Conservation (phyloP, 2,329 filamentous ascomycete genomes). For the Drechslerella dactyloides region DNA sequence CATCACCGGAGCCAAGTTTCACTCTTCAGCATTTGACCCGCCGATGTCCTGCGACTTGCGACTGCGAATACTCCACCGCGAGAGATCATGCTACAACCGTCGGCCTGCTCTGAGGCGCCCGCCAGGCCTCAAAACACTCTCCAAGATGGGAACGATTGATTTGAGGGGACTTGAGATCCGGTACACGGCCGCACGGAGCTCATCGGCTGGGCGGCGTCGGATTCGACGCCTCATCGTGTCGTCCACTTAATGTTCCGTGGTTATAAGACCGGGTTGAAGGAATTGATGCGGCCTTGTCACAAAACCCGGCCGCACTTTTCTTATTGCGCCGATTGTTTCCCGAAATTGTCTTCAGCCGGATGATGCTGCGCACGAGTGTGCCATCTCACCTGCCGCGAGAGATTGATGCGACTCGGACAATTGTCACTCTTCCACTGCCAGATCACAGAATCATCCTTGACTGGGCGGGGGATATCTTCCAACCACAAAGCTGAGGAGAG, state of each 20-base stretch:
- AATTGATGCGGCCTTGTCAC: background rate
- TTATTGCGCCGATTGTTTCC: background rate
- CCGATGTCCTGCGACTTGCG: too few species aligned
- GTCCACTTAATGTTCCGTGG: constrained; percentile 5
- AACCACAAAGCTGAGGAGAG: background rate
- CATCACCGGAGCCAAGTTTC: background rate
- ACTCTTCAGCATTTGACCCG: too few species aligned
- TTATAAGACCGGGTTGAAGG: background rate
- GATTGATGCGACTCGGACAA: background rate
- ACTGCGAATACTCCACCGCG: background rate
- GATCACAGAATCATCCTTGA: background rate
- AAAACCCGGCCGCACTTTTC: background rate
- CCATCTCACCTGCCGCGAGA: background rate
- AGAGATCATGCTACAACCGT: constrained; percentile 22
- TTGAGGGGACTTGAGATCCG: background rate
- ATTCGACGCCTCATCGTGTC: background rate
- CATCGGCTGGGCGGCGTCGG: background rate
- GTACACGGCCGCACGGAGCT: background rate
- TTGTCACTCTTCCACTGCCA: constrained; percentile 4
- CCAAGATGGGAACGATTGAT: constrained; percentile 21
- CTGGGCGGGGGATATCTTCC: background rate
- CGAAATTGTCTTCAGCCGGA: constrained; percentile 1
- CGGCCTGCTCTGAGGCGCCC: constrained; percentile 27
- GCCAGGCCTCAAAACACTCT: constrained; percentile 21
- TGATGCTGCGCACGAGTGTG: background rate